Evolutionary conservation across 2,329 filamentous ascomycete species (phyloP), one percentile per base, ranked within the genome.

Genomic region (Calycina herbarum): DNA sequence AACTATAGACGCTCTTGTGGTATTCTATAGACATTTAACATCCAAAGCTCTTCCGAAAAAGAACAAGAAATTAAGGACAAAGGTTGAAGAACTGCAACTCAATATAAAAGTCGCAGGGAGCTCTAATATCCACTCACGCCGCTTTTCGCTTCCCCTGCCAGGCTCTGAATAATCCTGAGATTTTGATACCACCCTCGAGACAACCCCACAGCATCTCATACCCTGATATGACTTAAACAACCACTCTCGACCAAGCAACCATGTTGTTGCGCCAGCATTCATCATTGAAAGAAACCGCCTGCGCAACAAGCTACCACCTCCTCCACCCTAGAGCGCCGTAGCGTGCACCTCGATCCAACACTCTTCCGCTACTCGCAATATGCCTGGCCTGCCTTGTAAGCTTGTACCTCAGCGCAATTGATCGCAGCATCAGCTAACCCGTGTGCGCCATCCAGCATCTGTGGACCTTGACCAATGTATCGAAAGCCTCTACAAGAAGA

Each of bases 401-500:
- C 75, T 57, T 20, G 11, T 11, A 8, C 33, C 59, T 51, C 56
- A 56, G 56, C 29, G 33, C 64, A 13, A 17, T 31, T 7, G 10
- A 24, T 54, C 10, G 48, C 13, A 27, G 20, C 48, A 54, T 27
- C 5, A 54, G 48, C 48, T 54, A 54, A 54, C 20, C 10, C 10
- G 11, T 24, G 8, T 27, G 48, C 48, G 48, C 20, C 11, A 24
- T 56, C 35, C 75, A 96, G 94, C 92, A 73, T 97, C 93, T 80
- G 94, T 99, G 81, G 94, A 99, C 79, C 88, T 99, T 75, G 95
- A 99, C 82, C 93, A 98, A 86, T 99, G 95, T 82, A 98, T 99
- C 81, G 89, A 92, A 77, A 91, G 94, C 72, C 87, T 99, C 63
- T 98, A 98, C 82, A 94, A 95, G 77, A 97, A 97, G 78, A 95